Evolutionary conservation across 805 yeast genomes (phyloP).

Genomic region (Nakazawaea siamensis): DNA sequence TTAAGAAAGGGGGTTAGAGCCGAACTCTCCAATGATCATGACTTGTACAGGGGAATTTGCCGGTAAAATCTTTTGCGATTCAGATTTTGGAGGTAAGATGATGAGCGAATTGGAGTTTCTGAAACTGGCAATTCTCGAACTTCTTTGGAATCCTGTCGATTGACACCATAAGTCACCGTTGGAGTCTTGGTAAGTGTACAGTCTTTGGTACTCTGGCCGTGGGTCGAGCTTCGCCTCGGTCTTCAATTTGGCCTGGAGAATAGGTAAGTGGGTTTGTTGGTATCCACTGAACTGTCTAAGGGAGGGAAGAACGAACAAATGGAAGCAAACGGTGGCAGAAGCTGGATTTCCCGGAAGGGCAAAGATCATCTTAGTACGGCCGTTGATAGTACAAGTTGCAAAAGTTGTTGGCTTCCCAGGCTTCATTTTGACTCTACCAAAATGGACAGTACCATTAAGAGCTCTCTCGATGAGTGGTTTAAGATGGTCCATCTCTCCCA

Average conservation of each 20-base stretch:
- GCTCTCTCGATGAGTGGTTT: slow-evolving; percentile 38
- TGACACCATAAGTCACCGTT: slow-evolving; percentile 25
- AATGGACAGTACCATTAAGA: slow-evolving; percentile 36
- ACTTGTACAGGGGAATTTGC: too few species aligned
- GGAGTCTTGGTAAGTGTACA: slow-evolving; percentile 20
- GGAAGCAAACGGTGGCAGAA: slow-evolving; percentile 39
- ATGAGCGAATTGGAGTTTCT: slow-evolving; percentile 38
- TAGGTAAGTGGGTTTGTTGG: slow-evolving; percentile 18
- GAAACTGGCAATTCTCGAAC: slow-evolving; percentile 39
- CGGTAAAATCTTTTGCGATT: too few species aligned
- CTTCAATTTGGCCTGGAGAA: slow-evolving; percentile 25
- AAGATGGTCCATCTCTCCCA: slow-evolving; percentile 47
- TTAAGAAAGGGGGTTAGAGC: too few species aligned
- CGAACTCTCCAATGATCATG: too few species aligned
- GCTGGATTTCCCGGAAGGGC: slow-evolving; percentile 54
- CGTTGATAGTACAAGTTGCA: slow-evolving; percentile 28
- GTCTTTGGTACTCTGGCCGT: slow-evolving; percentile 46
- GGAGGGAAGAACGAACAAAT: slow-evolving; percentile 40
- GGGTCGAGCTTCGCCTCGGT: slow-evolving; percentile 31
- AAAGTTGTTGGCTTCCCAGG: slow-evolving; percentile 55
- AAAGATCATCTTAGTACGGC: slow-evolving; percentile 26
- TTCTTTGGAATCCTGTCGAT: slow-evolving; percentile 43
- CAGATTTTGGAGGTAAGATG: slow-evolving; percentile 28
- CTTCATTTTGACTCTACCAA: slow-evolving; percentile 51
- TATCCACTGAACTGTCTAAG: slow-evolving; percentile 29